Percentiles rank a stretch among this genome's conserved stretches.
phyloP scores from a whole-genome alignment of 345 rosid species.

The Aethionema arabicum region DNA sequence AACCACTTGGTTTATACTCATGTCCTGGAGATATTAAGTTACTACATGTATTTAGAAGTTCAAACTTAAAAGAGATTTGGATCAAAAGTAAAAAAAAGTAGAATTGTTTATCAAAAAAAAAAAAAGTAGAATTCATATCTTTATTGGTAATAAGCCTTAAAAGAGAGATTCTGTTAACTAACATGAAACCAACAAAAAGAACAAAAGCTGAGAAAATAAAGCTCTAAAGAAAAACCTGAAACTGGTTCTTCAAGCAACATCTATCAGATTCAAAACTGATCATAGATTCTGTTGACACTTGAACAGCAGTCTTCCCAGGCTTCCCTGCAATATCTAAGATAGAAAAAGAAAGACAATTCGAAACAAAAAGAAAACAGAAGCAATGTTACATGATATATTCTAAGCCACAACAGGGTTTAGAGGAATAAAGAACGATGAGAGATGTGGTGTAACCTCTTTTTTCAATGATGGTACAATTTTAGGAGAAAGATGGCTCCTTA shows the following conservation, averaged over 20 bases:
- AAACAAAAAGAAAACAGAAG: slow-evolving; percentile 22
- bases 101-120: too few species aligned
- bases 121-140: slow-evolving; percentile 19
- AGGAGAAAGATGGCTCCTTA: slow-evolving; percentile 26
- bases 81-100: slow-evolving; percentile 1
- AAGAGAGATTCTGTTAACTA: slow-evolving; percentile 16
- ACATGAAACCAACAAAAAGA: slow-evolving; percentile 5
- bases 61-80: background rate
- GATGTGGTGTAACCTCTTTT: slow-evolving; percentile 29
- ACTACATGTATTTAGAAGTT: background rate
- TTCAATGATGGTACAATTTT: slow-evolving; percentile 28
- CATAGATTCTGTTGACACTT: slow-evolving; percentile 15
- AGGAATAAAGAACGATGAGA: slow-evolving; percentile 19
- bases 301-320: slow-evolving; percentile 21
- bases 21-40: background rate
- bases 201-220: slow-evolving; percentile 8
- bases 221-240: slow-evolving; percentile 27
- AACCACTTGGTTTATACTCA: background rate
- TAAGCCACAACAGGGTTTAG: slow-evolving; percentile 29
- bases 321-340: slow-evolving; percentile 37
- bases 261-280: slow-evolving; percentile 22
- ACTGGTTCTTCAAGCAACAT: slow-evolving; percentile 27
- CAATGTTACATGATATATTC: slow-evolving; percentile 26
- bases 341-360: slow-evolving; percentile 23
- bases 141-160: slow-evolving; percentile 10